Evolutionary conservation across 768 basidiomycete genomes (phyloP), one percentile per base, ranked within the genome.

Genomic region (Suillus alpinus): DNA sequence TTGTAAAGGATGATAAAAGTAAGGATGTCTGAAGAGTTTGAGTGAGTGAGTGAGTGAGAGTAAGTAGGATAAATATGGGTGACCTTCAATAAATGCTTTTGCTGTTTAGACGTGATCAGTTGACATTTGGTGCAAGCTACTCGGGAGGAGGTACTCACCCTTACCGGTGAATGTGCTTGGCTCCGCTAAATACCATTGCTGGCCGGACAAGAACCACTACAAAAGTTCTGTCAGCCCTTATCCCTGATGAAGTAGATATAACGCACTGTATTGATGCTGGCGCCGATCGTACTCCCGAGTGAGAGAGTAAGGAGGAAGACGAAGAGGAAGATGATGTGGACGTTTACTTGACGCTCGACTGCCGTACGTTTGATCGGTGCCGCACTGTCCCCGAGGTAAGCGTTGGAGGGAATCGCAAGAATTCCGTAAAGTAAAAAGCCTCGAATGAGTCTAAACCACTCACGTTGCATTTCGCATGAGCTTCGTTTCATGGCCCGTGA

Each of bases 1-100:
- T 98, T 98, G 81, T 98, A 98, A 43, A 98, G 82, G 74, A 99
- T 96, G 75, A 98, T 92, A 79, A 98, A 99, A 10, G 97, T 98
- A 41, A 99, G 82, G 60, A 98, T 94, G 73, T 99, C 96, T 93
- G 66, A 7, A 62, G 62, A 63, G 18, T 10, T 50, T 31, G 56
- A 59, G 58, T 68, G 18, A 69, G 58, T 58, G 41, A 66, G 67
- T 14, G 10, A 7, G 7, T 14, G 39, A 47, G n/a, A 26, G 51
- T 46, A 31, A 23, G 23, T 32, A 44, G 39, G 32, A 26, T 2
- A 18, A 49, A 16, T 12, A 61, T 43, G 23, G 61, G 72, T 44
- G n/a, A 90, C 90, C 92, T 84, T 97, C 93, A 56, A 92, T 81
- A 71, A 95, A 95, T 50, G 80, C 80, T 70, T 83, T 87, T 59